Evolutionary conservation across 805 yeast species (phyloP).

Genomic region (Wickerhamomyces tratensis): DNA sequence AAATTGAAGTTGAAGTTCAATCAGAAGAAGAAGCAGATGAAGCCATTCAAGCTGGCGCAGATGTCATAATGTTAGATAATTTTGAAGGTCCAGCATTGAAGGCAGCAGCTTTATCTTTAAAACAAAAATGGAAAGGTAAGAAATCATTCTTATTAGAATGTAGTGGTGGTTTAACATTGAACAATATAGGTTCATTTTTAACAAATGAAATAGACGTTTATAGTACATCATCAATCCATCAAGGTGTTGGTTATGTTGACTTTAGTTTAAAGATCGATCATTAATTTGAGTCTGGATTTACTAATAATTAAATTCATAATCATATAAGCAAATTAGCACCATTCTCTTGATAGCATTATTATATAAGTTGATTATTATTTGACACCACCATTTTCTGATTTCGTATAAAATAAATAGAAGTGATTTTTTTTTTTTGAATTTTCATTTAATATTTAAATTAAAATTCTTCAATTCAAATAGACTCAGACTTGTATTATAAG

Average conservation of each 20-base stretch:
- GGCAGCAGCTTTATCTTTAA: slow-evolving; percentile 54
- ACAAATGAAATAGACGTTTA: slow-evolving; percentile 81
- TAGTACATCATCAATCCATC: slow-evolving; percentile 87
- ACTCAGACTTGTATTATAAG: no score
- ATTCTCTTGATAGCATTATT: no score
- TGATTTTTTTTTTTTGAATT: no score
- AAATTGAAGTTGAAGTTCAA: slow-evolving; percentile 90
- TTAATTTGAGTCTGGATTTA: not conserved
- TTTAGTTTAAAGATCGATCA: slow-evolving; percentile 69
- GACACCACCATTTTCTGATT: no score
- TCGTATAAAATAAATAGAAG: no score
- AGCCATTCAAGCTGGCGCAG: slow-evolving; percentile 93
- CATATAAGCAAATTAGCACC: no score
- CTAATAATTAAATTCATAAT: no score
- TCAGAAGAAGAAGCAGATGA: slow-evolving; percentile 79
- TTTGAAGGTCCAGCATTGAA: slow-evolving; percentile 60
- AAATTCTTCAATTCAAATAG: no score
- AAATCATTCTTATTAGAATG: slow-evolving; percentile 70
- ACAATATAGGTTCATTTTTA: slow-evolving; percentile 55
- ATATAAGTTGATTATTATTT: no score
- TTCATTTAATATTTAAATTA: no score
- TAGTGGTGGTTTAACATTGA: slow-evolving; percentile 78
- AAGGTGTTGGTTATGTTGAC: slow-evolving; percentile 79
- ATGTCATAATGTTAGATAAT: slow-evolving; percentile 90
- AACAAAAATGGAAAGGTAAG: slow-evolving; percentile 38